Conservation (phyloP, 192 early-diverging fungal species). For the Entrophospora sp. region DNA sequence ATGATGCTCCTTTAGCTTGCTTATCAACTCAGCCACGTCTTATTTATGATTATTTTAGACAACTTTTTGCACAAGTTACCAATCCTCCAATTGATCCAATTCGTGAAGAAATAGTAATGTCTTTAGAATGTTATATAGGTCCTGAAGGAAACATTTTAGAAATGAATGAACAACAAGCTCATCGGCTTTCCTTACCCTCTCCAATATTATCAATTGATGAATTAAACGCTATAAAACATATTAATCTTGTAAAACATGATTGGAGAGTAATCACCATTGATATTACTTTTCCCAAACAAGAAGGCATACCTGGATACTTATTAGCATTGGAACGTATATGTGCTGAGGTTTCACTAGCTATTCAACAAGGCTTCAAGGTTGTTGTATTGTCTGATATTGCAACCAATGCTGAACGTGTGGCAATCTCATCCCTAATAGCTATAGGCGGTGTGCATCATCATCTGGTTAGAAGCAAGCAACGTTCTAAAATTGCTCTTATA, state of each 20-base stretch:
- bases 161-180: slow-evolving; percentile 67
- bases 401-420: slow-evolving; percentile 55
- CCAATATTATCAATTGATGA: slow-evolving; percentile 82
- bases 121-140: slow-evolving; percentile 87
- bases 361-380: slow-evolving; percentile 70
- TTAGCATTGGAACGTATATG: slow-evolving; percentile 81
- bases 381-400: slow-evolving; percentile 76
- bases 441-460: slow-evolving; percentile 92
- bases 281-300: slow-evolving; percentile 69
- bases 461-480: slow-evolving; percentile 79
- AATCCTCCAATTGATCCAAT: slow-evolving; percentile 99
- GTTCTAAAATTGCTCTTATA: slow-evolving; percentile 78
- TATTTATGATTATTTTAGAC: slow-evolving; percentile 94
- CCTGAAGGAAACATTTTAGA: slow-evolving; percentile 92
- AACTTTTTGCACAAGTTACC: slow-evolving; percentile 97
- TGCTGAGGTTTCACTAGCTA: slow-evolving; percentile 71
- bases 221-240: slow-evolving; percentile 65
- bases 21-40: slow-evolving; percentile 78
- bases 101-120: slow-evolving; percentile 98
- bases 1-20: slow-evolving; percentile 92
- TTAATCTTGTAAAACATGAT: slow-evolving; percentile 52
- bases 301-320: slow-evolving; percentile 74
- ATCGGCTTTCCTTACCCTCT: slow-evolving; percentile 71
- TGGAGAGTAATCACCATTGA: slow-evolving; percentile 82
- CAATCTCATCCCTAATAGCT: slow-evolving; percentile 79